Evolutionary conservation across 1,284 basidiomycete species (phyloP), one percentile per base, ranked within the genome.

Genomic region (Mycena citricolor): DNA sequence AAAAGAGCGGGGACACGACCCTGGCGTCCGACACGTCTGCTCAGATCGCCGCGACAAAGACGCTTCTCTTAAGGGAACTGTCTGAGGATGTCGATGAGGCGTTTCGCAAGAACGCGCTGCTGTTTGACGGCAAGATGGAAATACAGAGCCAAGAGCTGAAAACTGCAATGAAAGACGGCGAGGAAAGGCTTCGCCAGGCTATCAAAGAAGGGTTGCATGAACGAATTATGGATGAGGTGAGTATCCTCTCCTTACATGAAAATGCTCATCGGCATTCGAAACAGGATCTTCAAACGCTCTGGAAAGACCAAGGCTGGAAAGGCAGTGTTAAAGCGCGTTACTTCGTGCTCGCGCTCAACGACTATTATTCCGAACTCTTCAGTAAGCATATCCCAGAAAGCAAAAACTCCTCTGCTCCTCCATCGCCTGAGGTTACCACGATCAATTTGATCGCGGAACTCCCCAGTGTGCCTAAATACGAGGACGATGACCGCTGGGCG

Each of bases 261-360:
- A n/a, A n/a, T n/a, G n/a, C n/a, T 34, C 22, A 29, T 23, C 33
- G 13, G 6, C 8, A 17, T 21, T 5, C 20, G 14, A 32, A 1
- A 4, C 25, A 52, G 51, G 47, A 49, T 29, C 19, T 52, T 16
- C 32, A 49, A 32, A 31, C 36, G 12, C 37, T 52, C 1, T 52
- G 51, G 51, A 35, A 49, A 21, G 28, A 46, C 24, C 41, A 69
- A 64, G 65, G 63, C 10, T 68, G 67, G 65, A 65, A 64, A 56
- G 65, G 66, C n/a, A 71, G 64, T 43, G 67, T 70, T 24, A 70
- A 70, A 51, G 65, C 69, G 3, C 60, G 62, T 8, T 63, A 69
- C 47, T 70, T 72, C 33, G 66, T 70, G 8, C 57, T 71, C 8
- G 67, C 68, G 8, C 54, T 71, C 4, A 64, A 65, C 34, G 69